A percentile compares a stretch with the other conserved stretches of the same genome.
These are phyloP conservation scores for Solanum bulbocastanum DNA, from an alignment of 257 asterid genomes.

Conservation along the genomic window DNA sequence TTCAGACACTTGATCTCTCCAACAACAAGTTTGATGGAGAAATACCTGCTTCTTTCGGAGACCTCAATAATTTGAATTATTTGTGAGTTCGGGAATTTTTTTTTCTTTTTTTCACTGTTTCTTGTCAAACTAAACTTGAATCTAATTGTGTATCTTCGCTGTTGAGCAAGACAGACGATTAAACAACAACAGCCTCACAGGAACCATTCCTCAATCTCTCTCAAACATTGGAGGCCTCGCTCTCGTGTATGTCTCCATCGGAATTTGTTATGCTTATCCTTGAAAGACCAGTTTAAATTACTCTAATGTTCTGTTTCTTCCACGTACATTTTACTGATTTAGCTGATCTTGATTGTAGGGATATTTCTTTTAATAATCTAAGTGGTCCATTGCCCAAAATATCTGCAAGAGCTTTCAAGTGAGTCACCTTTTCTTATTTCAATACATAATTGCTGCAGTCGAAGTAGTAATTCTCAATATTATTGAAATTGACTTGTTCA, in stretches of 20 bases:
- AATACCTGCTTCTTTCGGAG: conserved; percentile 65
- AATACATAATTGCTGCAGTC: neutral
- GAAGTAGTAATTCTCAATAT: neutral
- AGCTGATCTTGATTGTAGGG: conserved; percentile 40
- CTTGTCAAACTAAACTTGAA: neutral
- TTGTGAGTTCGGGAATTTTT: conserved; percentile 48
- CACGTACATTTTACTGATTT: neutral
- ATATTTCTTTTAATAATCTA: conserved; percentile 50
- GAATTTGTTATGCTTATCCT: neutral
- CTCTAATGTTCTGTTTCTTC: neutral
- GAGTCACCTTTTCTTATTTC: conserved; percentile 13
- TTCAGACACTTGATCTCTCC: conserved; percentile 82
- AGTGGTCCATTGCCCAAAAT: conserved; percentile 31
- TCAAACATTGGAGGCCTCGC: conserved; percentile 61
- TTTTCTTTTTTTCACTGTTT: neutral
- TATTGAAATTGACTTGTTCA: neutral
- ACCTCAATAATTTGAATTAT: conserved; percentile 61
- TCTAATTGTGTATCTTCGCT: neutral
- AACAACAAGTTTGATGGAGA: conserved; percentile 59
- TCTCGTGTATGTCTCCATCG: conserved; percentile 46
- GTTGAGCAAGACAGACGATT: conserved; percentile 75
- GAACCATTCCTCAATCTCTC: conserved; percentile 12
- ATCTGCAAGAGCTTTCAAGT: conserved; percentile 61
- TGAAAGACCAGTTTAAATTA: neutral
- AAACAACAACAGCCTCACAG: conserved; percentile 75